Base-by-base conservation (phyloP, 306 rosid species). In the Quercus suber region DNA sequence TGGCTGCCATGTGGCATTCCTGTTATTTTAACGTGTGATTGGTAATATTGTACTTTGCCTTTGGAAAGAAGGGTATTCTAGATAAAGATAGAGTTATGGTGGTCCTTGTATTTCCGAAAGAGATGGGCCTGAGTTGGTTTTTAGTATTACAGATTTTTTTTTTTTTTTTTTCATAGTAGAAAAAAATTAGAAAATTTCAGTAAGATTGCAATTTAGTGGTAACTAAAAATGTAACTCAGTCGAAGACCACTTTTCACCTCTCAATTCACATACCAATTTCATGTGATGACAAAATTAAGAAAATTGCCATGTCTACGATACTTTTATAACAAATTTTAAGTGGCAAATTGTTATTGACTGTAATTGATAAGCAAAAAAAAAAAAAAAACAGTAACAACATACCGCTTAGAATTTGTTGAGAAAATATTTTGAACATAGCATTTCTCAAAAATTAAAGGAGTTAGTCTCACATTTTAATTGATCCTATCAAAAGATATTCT, bases 221-320 rank as follows among this genome's bases (percentile, higher is more conserved):
- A 23, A 20, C 4, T 57, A 57, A 20, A 28, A 57, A 57, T 57
- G 63, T 41, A 41, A 41, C 63, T 23, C 3, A 20, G 8, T 20
- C 5, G 0, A 6, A 9, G 19, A n/a, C 27, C 20, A 57, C 3
- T 20, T 57, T 57, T 17, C 63, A 19, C 63, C 63, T 20, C 63
- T 2, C 28, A 57, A n/a, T 56, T 56, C 27, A n/a, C 1, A 6
- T 41, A 41, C 12, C 45, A 41, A 41, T 41, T 41, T 8, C 3
- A 41, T 41, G 11, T 41, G 8, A 41, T 8, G 3, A 2, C 45
- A 41, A 41, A 41, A 41, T 41, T 41, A 41, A 41, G 3, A 8
- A 41, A 41, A 41, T 0, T 41, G 12, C 0, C 2, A 37, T 2
- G 0, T 37, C 0, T 6, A 37, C 0, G 2, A 37, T 37, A 37